Percentiles rank a stretch among this genome's conserved stretches.
Conservation (phyloP, 106 monocot species). For the Allium fistulosum region DNA sequence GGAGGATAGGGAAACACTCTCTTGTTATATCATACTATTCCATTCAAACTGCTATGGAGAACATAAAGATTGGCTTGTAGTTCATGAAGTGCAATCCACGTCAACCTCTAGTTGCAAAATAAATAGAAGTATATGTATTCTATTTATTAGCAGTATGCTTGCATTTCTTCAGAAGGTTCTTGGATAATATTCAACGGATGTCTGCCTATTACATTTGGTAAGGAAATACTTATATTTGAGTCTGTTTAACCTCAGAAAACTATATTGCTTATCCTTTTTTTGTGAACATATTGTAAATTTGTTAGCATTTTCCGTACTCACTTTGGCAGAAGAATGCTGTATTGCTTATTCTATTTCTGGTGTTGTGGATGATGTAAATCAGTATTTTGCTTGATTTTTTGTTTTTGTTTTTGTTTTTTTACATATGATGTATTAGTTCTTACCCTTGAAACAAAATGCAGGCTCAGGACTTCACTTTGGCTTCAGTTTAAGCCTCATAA, state of each 20-base stretch:
- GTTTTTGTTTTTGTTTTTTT: not conserved
- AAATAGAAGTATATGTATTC: slow-evolving; percentile 16
- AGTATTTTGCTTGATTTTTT: not conserved
- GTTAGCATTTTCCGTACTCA: too few relatives aligned
- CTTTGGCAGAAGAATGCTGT: slow-evolving; percentile 17
- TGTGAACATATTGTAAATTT: too few relatives aligned
- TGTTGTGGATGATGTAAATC: not conserved
- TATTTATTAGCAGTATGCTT: slow-evolving; percentile 32
- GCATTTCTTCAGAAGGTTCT: slow-evolving; percentile 31
- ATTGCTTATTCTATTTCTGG: slow-evolving; percentile 4
- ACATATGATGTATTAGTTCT: too few relatives aligned
- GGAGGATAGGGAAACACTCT: too few relatives aligned
- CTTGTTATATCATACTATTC: too few relatives aligned
- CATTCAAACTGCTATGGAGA: too few relatives aligned
- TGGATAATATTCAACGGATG: slow-evolving; percentile 22
- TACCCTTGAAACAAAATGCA: slow-evolving; percentile 4
- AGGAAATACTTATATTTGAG: slow-evolving; percentile 8
- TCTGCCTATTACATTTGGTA: slow-evolving; percentile 46
- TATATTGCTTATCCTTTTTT: too few relatives aligned
- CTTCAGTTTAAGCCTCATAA: slow-evolving; percentile 82
- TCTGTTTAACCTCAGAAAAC: too few relatives aligned
- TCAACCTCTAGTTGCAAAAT: too few relatives aligned
- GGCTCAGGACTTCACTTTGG: slow-evolving; percentile 64
- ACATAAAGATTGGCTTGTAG: too few relatives aligned
- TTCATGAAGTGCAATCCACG: too few relatives aligned